Percentiles rank a stretch among this genome's conserved stretches.
Conservation (phyloP, 352 stramenopile genomes). For the Globisporangium sylvaticum region DNA sequence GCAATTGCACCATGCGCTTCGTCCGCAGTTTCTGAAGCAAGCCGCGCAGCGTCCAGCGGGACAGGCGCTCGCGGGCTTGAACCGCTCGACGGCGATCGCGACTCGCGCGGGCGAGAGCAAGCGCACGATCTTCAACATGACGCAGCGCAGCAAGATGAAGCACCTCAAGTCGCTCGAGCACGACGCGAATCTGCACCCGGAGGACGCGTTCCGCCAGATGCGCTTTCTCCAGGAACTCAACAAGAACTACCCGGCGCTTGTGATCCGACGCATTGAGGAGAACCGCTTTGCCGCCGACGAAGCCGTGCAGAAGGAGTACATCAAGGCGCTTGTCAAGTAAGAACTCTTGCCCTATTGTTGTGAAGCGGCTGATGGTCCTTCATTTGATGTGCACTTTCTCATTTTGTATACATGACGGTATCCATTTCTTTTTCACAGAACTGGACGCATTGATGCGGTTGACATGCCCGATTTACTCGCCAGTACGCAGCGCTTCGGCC, state of each 20-base stretch:
- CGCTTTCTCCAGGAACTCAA: conserved; percentile 87
- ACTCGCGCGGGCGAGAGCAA: conserved; percentile 19
- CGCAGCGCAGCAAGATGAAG: conserved; percentile 67
- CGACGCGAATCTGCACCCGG: conserved; percentile 67
- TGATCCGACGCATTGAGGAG: conserved; percentile 82
- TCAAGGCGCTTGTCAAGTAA: conserved; percentile 87
- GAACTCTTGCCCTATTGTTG: background rate
- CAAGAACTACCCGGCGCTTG: conserved; percentile 78
- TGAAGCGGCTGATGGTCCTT: background rate
- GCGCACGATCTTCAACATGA: conserved; percentile 81
- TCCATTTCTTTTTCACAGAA: conserved; percentile 19
- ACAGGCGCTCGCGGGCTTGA: background rate
- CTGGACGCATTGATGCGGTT: conserved; percentile 72
- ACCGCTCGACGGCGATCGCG: background rate
- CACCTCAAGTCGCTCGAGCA: conserved; percentile 84
- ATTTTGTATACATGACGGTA: background rate
- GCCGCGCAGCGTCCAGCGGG: background rate
- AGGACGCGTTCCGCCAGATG: conserved; percentile 72
- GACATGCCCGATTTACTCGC: conserved; percentile 62
- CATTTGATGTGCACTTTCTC: background rate
- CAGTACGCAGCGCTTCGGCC: conserved; percentile 26
- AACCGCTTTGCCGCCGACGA: conserved; percentile 81
- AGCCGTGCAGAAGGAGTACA: conserved; percentile 82
- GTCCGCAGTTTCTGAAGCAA: conserved; percentile 9
- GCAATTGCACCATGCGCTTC: conserved; percentile 13